phyloP scores from a whole-genome alignment of 2,329 filamentous ascomycete species.

The Penicillium sp. region DNA sequence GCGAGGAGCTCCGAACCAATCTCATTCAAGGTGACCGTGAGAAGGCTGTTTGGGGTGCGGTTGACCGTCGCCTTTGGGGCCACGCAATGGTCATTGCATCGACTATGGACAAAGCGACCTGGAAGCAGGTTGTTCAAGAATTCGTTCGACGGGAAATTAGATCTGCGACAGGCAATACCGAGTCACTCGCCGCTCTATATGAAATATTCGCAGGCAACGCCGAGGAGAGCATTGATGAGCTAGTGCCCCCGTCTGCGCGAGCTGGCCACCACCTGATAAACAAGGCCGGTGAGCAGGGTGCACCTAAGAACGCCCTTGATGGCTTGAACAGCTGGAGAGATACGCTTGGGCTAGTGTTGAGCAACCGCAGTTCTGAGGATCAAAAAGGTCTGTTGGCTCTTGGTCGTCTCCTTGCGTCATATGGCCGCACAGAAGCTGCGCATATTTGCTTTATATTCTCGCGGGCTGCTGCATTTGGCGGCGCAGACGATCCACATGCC shows the following conservation, averaged over 20 bases:
- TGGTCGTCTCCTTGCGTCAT: conserved; percentile 76
- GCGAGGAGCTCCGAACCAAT: conserved; percentile 69
- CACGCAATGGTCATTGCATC: conserved; percentile 91
- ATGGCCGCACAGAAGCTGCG: conserved; percentile 84
- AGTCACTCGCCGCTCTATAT: conserved; percentile 87
- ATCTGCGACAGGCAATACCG: conserved; percentile 71
- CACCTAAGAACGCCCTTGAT: conserved; percentile 70
- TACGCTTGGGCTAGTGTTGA: conserved; percentile 78
- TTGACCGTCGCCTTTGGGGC: conserved; percentile 91
- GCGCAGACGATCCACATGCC: conserved; percentile 73
- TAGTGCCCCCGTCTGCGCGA: conserved; percentile 87
- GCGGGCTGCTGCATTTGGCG: conserved; percentile 69
- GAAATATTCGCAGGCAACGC: conserved; percentile 90
- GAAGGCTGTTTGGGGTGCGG: conserved; percentile 88
- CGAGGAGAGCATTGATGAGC: conserved; percentile 91
- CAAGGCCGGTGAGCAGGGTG: conserved; percentile 59
- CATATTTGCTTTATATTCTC: conserved; percentile 94
- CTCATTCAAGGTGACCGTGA: conserved; percentile 80
- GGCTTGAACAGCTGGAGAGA: conserved; percentile 94
- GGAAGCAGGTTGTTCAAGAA: conserved; percentile 91
- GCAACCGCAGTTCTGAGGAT: conserved; percentile 82
- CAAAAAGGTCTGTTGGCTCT: conserved; percentile 72
- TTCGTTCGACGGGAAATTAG: conserved; percentile 96
- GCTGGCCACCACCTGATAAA: conserved; percentile 89
- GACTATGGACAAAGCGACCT: conserved; percentile 69